These are phyloP conservation scores for Fusarium drepaniforme DNA, from an alignment of 2,329 filamentous ascomycete species.

Conservation along the genomic window DNA sequence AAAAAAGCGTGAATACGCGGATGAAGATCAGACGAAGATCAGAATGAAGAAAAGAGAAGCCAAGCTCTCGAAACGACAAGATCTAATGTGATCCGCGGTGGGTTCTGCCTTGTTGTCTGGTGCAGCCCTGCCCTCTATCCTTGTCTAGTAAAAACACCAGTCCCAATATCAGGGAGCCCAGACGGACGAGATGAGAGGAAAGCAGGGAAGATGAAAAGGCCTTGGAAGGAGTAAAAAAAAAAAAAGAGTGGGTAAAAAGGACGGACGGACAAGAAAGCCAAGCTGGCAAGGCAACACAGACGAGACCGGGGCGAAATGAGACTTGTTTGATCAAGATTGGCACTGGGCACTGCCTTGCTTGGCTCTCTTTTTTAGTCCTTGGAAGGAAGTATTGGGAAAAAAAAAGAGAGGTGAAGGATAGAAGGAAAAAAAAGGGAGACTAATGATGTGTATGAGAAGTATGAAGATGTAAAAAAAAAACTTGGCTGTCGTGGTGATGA, in stretches of 20 bases:
- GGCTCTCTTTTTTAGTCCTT: constrained; percentile 22
- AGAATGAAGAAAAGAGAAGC: constrained; percentile 10
- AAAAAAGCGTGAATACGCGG: constrained; percentile 1
- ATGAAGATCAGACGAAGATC: neutral
- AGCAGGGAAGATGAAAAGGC: neutral
- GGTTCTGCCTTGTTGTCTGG: constrained; percentile 1
- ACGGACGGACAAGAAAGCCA: neutral
- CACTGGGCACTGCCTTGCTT: constrained; percentile 41
- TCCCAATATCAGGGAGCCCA: constrained; percentile 26
- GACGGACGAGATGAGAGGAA: constrained; percentile 23
- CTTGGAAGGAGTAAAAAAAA: neutral
- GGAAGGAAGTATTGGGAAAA: neutral
- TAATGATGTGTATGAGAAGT: neutral
- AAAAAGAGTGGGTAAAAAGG: constrained; percentile 17
- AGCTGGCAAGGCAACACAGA: constrained; percentile 10
- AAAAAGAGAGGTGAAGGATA: neutral
- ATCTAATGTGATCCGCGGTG: constrained; percentile 33
- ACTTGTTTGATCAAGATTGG: constrained; percentile 16
- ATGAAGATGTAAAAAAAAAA: constrained; percentile 9
- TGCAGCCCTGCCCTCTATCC: constrained; percentile 28
- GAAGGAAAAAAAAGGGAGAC: constrained; percentile 12
- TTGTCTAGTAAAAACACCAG: constrained; percentile 30
- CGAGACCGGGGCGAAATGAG: constrained; percentile 30
- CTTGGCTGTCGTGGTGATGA: constrained; percentile 25
- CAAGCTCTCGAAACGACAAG: constrained; percentile 22